Evolutionary conservation across 2,329 filamentous ascomycete genomes (phyloP).

Genomic region (Fusarium sororula): DNA sequence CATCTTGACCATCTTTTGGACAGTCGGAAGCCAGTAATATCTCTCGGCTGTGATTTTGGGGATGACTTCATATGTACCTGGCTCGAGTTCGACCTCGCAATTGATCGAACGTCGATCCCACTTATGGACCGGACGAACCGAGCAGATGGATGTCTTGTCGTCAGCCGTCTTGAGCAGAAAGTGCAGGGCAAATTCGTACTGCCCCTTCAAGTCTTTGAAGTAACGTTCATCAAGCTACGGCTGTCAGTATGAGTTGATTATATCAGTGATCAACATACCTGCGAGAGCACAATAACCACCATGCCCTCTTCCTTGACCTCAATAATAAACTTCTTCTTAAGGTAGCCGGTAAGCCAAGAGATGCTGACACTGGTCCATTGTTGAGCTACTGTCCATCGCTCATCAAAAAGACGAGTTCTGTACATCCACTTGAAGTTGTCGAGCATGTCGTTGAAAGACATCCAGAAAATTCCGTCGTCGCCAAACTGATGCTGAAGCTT

Average conservation of each 20-base stretch:
- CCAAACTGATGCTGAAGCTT: conserved; percentile 73
- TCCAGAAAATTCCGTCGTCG: conserved; percentile 69
- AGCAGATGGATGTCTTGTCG: conserved; percentile 31
- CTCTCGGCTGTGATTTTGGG: conserved; percentile 71
- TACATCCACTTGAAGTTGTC: conserved; percentile 56
- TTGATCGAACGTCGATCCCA: conserved; percentile 70
- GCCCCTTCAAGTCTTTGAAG: conserved; percentile 55
- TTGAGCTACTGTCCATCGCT: conserved; percentile 56
- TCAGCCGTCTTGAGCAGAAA: conserved; percentile 51
- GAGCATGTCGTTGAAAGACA: conserved; percentile 56
- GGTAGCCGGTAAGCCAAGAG: conserved; percentile 57
- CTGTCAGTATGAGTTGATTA: conserved; percentile 4
- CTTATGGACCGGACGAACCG: conserved; percentile 34
- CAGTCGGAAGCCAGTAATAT: conserved; percentile 55
- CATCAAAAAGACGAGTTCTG: conserved; percentile 57
- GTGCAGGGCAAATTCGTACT: conserved; percentile 54
- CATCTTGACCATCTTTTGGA: conserved; percentile 67
- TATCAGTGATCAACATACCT: conserved; percentile 35
- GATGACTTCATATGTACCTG: conserved; percentile 73
- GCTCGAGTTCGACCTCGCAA: conserved; percentile 75
- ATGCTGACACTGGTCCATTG: conserved; percentile 56
- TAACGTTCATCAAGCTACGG: conserved; percentile 56
- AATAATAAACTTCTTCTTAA: conserved; percentile 55
- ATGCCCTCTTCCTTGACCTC: conserved; percentile 53
- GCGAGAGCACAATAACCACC: conserved; percentile 55